These are phyloP conservation scores for Hanseniaspora meyeri DNA, from an alignment of 805 yeast genomes.

Conservation along the genomic window DNA sequence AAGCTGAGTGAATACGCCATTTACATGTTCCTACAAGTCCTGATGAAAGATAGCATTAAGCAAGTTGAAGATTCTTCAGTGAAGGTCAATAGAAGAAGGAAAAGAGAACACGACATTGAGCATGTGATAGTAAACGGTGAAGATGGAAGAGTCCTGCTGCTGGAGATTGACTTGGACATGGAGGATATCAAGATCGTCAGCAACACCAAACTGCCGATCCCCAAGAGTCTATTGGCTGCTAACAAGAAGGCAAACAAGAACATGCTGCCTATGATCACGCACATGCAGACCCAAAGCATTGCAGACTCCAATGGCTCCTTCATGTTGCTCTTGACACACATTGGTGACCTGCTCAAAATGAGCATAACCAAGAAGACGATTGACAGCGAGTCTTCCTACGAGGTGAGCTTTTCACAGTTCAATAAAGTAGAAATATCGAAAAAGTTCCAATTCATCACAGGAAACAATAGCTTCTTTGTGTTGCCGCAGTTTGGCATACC, in stretches of 20 bases:
- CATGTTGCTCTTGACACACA: not conserved
- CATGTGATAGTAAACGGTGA: slow-evolving; percentile 4
- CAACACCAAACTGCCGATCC: slow-evolving; percentile 8
- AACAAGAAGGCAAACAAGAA: slow-evolving; percentile 1
- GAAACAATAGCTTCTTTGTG: not conserved
- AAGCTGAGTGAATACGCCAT: slow-evolving; percentile 6
- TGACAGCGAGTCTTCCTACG: not conserved
- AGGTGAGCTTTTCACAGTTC: not conserved
- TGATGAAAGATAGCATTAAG: not conserved
- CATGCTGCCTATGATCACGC: slow-evolving; percentile 2
- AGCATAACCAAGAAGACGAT: not conserved
- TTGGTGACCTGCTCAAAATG: slow-evolving; percentile 3
- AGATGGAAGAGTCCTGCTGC: slow-evolving; percentile 8
- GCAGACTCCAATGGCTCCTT: not conserved
- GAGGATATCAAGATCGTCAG: not conserved
- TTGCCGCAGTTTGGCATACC: slow-evolving; percentile 9
- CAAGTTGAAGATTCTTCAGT: not conserved
- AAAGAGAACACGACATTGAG: not conserved
- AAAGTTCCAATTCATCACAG: not conserved
- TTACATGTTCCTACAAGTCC: not conserved
- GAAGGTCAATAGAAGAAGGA: not conserved
- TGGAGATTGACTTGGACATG: not conserved
- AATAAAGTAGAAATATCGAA: not conserved
- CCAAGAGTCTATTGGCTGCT: not conserved
- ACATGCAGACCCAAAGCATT: not conserved